A percentile compares a stretch with the other conserved stretches of the same genome.
phyloP scores from a whole-genome alignment of 2,329 filamentous ascomycete species.

The Ascochyta lentis region DNA sequence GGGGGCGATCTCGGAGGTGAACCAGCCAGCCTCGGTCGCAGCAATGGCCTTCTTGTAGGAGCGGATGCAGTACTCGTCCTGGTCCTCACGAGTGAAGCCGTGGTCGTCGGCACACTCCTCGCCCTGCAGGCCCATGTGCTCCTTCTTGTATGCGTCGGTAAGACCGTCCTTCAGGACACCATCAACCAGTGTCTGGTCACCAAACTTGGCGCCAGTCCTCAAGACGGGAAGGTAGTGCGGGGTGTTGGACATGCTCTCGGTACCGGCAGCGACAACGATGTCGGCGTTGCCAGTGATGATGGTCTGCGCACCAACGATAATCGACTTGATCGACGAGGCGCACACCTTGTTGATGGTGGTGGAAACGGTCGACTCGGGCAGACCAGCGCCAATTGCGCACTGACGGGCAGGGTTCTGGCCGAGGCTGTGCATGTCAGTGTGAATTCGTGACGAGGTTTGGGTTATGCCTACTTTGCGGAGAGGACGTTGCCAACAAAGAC shows the following conservation, averaged over 20 bases:
- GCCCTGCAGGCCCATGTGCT: conserved; percentile 93
- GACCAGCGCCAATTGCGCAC: conserved; percentile 87
- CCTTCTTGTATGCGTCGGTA: conserved; percentile 91
- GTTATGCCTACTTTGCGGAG: conserved; percentile 77
- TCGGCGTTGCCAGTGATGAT: conserved; percentile 96
- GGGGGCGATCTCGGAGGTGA: conserved; percentile 86
- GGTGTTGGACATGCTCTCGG: conserved; percentile 98
- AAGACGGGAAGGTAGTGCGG: conserved; percentile 93
- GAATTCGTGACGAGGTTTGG: not conserved
- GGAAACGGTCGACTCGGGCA: conserved; percentile 78
- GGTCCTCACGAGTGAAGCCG: conserved; percentile 78
- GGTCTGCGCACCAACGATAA: conserved; percentile 93
- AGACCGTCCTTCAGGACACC: conserved; percentile 94
- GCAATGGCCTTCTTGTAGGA: conserved; percentile 93
- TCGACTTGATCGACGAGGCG: conserved; percentile 91
- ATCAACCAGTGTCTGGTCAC: conserved; percentile 86
- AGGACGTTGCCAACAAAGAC: conserved; percentile 99
- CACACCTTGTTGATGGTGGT: conserved; percentile 99
- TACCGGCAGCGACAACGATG: conserved; percentile 90
- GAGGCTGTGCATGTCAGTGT: conserved; percentile 64
- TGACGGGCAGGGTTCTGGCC: conserved; percentile 97
- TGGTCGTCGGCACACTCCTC: conserved; percentile 92
- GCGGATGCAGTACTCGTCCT: conserved; percentile 95
- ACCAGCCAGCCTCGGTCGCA: conserved; percentile 80
- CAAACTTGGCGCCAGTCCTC: conserved; percentile 90